These are phyloP conservation scores for Pythium dissotocum DNA, from an alignment of 352 stramenopile species.

Conservation along the genomic window DNA sequence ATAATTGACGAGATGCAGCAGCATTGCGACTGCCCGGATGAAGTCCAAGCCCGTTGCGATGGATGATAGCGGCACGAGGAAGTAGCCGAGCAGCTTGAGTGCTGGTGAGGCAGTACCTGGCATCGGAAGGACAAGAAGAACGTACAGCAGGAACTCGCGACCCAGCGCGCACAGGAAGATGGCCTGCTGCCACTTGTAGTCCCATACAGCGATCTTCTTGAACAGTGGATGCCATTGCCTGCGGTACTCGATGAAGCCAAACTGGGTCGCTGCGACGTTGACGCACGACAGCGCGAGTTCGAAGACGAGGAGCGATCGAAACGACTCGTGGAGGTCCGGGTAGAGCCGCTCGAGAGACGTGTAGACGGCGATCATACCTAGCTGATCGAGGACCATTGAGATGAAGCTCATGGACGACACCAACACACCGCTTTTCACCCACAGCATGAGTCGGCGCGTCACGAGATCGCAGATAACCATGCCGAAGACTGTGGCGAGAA, in stretches of 20 bases:
- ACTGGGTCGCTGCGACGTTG: conserved; percentile 51
- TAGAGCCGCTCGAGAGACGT: conserved; percentile 58
- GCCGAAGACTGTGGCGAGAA: conserved; percentile 44
- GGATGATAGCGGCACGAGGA: conserved; percentile 60
- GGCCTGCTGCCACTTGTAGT: conserved; percentile 45
- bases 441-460: conserved; percentile 57
- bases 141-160: conserved; percentile 57
- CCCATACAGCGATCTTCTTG: conserved; percentile 56
- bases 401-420: conserved; percentile 70
- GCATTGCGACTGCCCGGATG: conserved; percentile 47
- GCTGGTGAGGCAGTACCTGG: conserved; percentile 19
- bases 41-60: conserved; percentile 61
- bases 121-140: conserved; percentile 65
- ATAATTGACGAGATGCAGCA: conserved; percentile 56
- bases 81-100: conserved; percentile 40
- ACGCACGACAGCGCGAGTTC: conserved; percentile 59
- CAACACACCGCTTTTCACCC: conserved; percentile 74
- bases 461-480: conserved; percentile 63
- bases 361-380: conserved; percentile 60
- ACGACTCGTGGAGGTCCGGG: conserved; percentile 36
- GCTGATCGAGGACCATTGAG: conserved; percentile 69
- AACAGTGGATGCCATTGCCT: conserved; percentile 63
- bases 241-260: conserved; percentile 63
- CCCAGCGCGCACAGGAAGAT: conserved; percentile 54
- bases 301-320: conserved; percentile 50